Evolutionary conservation across 495 filamentous ascomycete genomes (phyloP).

Genomic region (Annulohypoxylon stygium): DNA sequence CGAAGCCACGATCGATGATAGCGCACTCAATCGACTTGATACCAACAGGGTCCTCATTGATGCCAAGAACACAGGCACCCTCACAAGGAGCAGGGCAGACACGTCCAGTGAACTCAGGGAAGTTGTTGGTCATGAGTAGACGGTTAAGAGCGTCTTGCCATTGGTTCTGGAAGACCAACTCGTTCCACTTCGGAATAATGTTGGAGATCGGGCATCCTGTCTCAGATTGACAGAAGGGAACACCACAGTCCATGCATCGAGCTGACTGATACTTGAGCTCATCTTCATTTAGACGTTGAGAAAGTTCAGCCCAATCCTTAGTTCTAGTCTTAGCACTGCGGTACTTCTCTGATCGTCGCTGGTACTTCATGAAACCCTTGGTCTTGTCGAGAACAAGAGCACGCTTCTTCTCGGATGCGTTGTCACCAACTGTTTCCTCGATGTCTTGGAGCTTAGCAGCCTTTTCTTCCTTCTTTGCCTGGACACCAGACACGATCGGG

Average conservation of each 20-base stretch:
- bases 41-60: constrained; percentile 97
- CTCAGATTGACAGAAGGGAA: constrained; percentile 99
- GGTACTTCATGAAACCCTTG: constrained; percentile 98
- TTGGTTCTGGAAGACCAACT: constrained; percentile 89
- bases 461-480: constrained; percentile 74
- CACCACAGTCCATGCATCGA: constrained; percentile 99
- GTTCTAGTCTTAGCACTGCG: constrained; percentile 86
- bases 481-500: constrained; percentile 79
- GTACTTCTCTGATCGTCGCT: constrained; percentile 94
- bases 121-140: constrained; percentile 98
- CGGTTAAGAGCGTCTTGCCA: constrained; percentile 97
- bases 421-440: constrained; percentile 91
- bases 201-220: constrained; percentile 98
- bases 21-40: constrained; percentile 99
- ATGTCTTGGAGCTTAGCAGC: constrained; percentile 91
- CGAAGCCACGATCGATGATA: constrained; percentile 98
- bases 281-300: constrained; percentile 89
- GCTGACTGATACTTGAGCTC: constrained; percentile 99
- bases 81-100: constrained; percentile 99
- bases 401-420: constrained; percentile 88
- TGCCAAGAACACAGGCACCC: constrained; percentile 96
- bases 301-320: constrained; percentile 96
- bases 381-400: constrained; percentile 98
- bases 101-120: constrained; percentile 98
- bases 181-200: constrained; percentile 99